These are phyloP conservation scores for Hyaloscypha finlandica DNA, from an alignment of 495 filamentous ascomycete species.

Conservation along the genomic window DNA sequence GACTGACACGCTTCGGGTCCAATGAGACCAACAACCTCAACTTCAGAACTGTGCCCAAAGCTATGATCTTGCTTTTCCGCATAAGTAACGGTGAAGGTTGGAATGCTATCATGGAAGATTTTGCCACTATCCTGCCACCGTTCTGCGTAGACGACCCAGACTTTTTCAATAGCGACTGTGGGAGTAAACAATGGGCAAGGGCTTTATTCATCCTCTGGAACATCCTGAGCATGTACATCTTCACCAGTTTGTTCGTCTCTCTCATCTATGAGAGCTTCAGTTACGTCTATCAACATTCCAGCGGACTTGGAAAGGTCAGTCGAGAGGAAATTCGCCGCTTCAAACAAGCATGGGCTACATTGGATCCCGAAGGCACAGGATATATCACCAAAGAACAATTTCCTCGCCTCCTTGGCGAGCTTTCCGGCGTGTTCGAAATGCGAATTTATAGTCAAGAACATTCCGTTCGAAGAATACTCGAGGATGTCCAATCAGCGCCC, in stretches of 20 bases:
- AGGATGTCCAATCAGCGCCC: conserved; percentile 68
- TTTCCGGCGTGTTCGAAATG: conserved; percentile 95
- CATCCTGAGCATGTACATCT: conserved; percentile 99
- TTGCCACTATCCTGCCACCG: conserved; percentile 73
- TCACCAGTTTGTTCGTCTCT: conserved; percentile 96
- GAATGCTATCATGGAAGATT: conserved; percentile 98
- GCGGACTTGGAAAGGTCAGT: conserved; percentile 78
- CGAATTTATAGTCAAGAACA: conserved; percentile 93
- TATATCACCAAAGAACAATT: conserved; percentile 93
- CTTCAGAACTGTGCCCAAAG: conserved; percentile 89
- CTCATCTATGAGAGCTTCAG: conserved; percentile 99
- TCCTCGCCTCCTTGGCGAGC: conserved; percentile 83
- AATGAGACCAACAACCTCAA: conserved; percentile 83
- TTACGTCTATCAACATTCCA: conserved; percentile 97
- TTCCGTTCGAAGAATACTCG: conserved; percentile 78
- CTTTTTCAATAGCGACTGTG: conserved; percentile 90
- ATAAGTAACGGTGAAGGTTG: conserved; percentile 93
- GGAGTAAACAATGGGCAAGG: conserved; percentile 83
- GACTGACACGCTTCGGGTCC: conserved; percentile 81
- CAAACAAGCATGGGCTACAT: conserved; percentile 97
- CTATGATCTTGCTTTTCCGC: conserved; percentile 89
- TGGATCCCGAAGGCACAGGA: conserved; percentile 87
- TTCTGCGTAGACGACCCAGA: conserved; percentile 66
- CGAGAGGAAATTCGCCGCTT: conserved; percentile 93
- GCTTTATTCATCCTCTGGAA: conserved; percentile 95